These are phyloP conservation scores for Pyrenopolyporus hunteri DNA, from an alignment of 495 filamentous ascomycete genomes.

Conservation along the genomic window DNA sequence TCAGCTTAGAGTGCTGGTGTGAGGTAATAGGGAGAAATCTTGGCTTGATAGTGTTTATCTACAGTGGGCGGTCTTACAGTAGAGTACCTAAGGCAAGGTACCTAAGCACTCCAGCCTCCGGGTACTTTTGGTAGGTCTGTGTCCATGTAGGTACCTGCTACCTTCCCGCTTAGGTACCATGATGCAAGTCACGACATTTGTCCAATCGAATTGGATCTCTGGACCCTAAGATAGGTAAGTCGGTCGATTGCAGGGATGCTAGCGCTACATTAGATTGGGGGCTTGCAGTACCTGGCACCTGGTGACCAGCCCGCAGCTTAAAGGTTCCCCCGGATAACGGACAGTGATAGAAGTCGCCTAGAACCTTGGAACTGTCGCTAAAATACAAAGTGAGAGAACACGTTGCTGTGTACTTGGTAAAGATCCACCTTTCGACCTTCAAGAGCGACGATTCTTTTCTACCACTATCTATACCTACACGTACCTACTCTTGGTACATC, in stretches of 20 bases:
- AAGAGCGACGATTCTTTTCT: conserved; percentile 30
- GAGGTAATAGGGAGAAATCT: neutral
- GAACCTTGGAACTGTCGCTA: neutral
- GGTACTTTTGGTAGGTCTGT: too few relatives aligned
- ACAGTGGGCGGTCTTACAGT: neutral
- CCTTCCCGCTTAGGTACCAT: conserved; percentile 11
- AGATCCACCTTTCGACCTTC: conserved; percentile 28
- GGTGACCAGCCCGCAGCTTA: conserved; percentile 16
- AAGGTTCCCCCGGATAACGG: conserved; percentile 2
- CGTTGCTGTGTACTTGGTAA: conserved; percentile 34
- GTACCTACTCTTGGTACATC: conserved; percentile 13
- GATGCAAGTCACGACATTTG: conserved; percentile 32
- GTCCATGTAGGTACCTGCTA: conserved; percentile 1
- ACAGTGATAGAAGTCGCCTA: conserved; percentile 20
- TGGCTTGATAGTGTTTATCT: conserved; percentile 3
- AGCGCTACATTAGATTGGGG: conserved; percentile 20
- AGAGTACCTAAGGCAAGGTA: conserved; percentile 10
- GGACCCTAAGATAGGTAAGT: conserved; percentile 18
- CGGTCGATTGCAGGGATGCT: conserved; percentile 7
- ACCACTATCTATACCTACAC: conserved; percentile 19
- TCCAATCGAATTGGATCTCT: conserved; percentile 25
- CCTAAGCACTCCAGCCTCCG: too few relatives aligned
- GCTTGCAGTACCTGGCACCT: conserved; percentile 15
- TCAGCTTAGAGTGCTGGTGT: too few relatives aligned
- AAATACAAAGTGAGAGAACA: conserved; percentile 40